Evolutionary conservation across 1,284 basidiomycete species (phyloP).

Genomic region (Marasmius sp.): DNA sequence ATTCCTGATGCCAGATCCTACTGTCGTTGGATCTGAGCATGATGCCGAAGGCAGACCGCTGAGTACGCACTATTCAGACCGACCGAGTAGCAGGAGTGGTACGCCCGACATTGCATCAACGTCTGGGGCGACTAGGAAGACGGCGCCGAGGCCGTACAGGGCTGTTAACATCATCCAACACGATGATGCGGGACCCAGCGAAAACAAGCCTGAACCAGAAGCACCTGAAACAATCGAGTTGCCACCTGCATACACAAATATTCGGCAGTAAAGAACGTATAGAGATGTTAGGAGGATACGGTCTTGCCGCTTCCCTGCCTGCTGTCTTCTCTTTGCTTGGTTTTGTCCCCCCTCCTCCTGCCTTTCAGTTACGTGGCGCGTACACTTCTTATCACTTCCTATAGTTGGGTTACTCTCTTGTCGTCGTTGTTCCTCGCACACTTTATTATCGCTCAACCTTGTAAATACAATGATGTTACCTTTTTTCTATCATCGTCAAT

Average conservation of each 20-base stretch:
- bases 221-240: conserved; percentile 74
- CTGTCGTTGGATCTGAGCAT: conserved; percentile 25
- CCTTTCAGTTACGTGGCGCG: no score
- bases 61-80: conserved; percentile 25
- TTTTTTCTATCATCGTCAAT: no score
- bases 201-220: conserved; percentile 28
- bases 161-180: conserved; percentile 81
- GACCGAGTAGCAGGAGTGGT: conserved; percentile 31
- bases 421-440: no score
- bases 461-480: no score
- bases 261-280: conserved; percentile 26
- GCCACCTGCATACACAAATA: conserved; percentile 76
- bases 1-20: conserved; percentile 65
- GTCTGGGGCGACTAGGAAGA: conserved; percentile 36
- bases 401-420: no score
- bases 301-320: no score
- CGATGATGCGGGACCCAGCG: conserved; percentile 70
- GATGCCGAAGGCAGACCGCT: conserved; percentile 31
- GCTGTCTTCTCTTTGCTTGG: no score
- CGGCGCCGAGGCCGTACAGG: conserved; percentile 48
- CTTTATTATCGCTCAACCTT: no score
- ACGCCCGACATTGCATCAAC: conserved; percentile 36
- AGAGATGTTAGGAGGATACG: no score
- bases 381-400: no score
- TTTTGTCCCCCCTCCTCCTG: no score